Conservation (phyloP, 208 protist species). For the Crithidia fasciculata region DNA sequence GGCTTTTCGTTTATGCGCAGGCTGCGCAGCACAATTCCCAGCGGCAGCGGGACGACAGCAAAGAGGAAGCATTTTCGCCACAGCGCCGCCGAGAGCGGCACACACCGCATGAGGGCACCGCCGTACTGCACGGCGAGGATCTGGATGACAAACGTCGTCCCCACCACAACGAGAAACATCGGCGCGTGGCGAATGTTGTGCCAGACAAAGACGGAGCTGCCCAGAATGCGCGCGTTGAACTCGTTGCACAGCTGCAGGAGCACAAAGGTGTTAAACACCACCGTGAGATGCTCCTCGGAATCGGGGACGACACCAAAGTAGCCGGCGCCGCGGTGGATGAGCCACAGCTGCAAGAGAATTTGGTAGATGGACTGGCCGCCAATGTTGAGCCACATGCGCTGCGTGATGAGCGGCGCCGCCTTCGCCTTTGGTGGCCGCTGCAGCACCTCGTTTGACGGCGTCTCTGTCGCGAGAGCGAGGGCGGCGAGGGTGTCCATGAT, state of each 20-base stretch:
- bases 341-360: constrained; percentile 68
- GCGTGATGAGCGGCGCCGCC: constrained; percentile 87
- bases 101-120: constrained; percentile 77
- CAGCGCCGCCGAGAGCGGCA: constrained; percentile 62
- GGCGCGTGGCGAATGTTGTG: constrained; percentile 56
- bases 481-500: constrained; percentile 96
- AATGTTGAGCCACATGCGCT: constrained; percentile 94
- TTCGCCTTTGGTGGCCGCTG: constrained; percentile 84
- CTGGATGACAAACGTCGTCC: constrained; percentile 64
- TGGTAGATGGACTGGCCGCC: constrained; percentile 78
- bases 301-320: constrained; percentile 9
- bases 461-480: constrained; percentile 91
- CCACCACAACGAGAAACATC: constrained; percentile 68
- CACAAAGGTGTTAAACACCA: constrained; percentile 91
- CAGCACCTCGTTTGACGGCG: constrained; percentile 70
- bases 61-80: constrained; percentile 68
- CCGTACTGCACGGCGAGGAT: constrained; percentile 80
- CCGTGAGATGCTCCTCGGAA: constrained; percentile 52
- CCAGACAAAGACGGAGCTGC: constrained; percentile 51
- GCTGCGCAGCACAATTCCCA: constrained; percentile 44
- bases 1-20: constrained; percentile 30
- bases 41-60: constrained; percentile 49
- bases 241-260: constrained; percentile 91
- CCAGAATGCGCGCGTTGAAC: constrained; percentile 87
- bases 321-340: constrained; percentile 49